Base-by-base conservation (phyloP, 192 early-diverging fungal species). In the Entophlyctis helioformis region DNA sequence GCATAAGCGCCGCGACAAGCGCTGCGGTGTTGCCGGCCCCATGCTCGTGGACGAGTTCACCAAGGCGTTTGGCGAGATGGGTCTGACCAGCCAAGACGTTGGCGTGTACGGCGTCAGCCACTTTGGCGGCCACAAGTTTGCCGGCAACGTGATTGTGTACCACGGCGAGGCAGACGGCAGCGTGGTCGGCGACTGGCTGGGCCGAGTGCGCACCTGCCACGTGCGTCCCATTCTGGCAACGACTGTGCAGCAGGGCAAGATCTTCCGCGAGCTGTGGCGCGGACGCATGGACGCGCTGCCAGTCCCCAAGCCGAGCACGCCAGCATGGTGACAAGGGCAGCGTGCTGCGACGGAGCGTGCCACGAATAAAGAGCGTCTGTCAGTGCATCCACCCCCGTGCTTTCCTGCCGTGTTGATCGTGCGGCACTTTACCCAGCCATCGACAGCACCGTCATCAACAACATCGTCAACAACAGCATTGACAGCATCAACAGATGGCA, bases 51-150 rank as follows among this genome's bases (percentile, higher is more conserved):
- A 73, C 0, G 74, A 78, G 47, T 72, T 82, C 34, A 50, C 54
- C 24, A 49, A 57, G 18, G 48, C 51, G 33, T 12, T 62, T 18
- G 33, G 46, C 22, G 58, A 64, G 13, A 46, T 60, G 57, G 53
- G 51, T 5, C 18, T 65, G 27, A 35, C 39, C 11, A 50, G 45
- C 13, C n/a, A n/a, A n/a, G 43, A 57, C 29, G 69, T 78, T 5
- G 39, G 46, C 25, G 63, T 76, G 6, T 69, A 33, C 24, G 72
- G 72, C 22, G 65, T 60, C 11, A 62, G 54, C 36, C 72, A 78
- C 53, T 66, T 71, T 63, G 69, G 69, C 33, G 71, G 80, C 4
- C 80, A 82, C 57, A 80, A 76, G 57, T 82, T 68, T 66, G 77
- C 80, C 32, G 80, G 80, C 18, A 80, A 80, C 53, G 40, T 82